Conservation (phyloP, 1,284 basidiomycete species). For the Porodaedalea pini region DNA sequence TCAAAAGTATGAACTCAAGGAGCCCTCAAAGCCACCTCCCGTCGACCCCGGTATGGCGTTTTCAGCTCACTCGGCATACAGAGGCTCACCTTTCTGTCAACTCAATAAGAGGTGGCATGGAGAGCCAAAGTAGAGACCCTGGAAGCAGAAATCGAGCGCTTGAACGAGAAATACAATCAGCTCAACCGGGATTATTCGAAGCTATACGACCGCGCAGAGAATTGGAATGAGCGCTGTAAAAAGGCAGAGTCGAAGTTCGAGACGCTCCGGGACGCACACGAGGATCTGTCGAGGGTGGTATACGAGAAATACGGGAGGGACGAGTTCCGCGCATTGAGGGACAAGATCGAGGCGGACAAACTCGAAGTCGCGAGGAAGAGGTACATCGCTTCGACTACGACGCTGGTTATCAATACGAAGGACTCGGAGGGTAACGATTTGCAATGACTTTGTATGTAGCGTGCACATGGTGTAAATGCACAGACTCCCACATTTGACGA, state of each 20-base stretch:
- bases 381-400: neutral
- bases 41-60: neutral
- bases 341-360: neutral
- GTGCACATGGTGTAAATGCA: too few relatives aligned
- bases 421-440: too few relatives aligned
- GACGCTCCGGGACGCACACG: neutral
- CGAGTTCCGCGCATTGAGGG: neutral
- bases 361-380: neutral
- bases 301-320: neutral
- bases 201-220: neutral
- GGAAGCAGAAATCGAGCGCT: neutral
- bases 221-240: neutral
- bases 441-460: too few relatives aligned
- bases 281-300: neutral
- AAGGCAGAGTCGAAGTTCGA: neutral
- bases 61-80: neutral
- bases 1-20: neutral
- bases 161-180: neutral
- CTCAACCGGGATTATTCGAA: neutral
- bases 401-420: neutral
- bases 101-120: neutral
- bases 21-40: too few relatives aligned
- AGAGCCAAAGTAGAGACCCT: neutral
- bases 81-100: neutral
- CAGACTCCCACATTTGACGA: too few relatives aligned